Evolutionary conservation across 805 yeast genomes (phyloP).

Genomic region (Monosporozyma siamensis): DNA sequence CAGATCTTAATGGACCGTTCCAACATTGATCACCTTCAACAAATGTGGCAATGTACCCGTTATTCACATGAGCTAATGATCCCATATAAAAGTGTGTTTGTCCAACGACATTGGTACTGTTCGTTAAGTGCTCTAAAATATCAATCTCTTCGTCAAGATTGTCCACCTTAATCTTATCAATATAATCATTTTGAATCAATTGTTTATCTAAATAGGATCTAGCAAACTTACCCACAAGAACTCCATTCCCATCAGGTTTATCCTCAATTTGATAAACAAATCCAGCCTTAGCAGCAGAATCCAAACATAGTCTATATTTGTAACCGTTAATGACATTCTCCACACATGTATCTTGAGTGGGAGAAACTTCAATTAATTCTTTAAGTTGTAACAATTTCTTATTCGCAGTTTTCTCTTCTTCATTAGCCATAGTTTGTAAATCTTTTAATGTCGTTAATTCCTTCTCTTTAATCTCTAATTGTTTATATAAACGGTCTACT

Average conservation of each 20-base stretch:
- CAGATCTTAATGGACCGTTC: constrained; percentile 86
- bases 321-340: not conserved
- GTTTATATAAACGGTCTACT: not conserved
- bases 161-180: constrained; percentile 17
- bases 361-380: constrained; percentile 8
- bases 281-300: constrained; percentile 10
- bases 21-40: constrained; percentile 73
- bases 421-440: constrained; percentile 2
- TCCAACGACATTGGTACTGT: constrained; percentile 15
- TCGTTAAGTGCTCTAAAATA: constrained; percentile 16
- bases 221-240: constrained; percentile 19
- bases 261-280: constrained; percentile 19
- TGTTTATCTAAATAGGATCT: constrained; percentile 11
- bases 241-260: constrained; percentile 15
- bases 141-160: constrained; percentile 20
- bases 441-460: constrained; percentile 3
- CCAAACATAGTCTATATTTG: constrained; percentile 11
- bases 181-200: constrained; percentile 11
- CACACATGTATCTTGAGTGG: not conserved
- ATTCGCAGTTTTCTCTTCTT: not conserved
- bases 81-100: constrained; percentile 16
- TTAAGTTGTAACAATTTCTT: constrained; percentile 3
- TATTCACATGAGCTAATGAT: constrained; percentile 26
- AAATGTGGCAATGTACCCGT: constrained; percentile 35
- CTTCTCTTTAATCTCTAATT: constrained; percentile 1